These are phyloP conservation scores for Wallemia ichthyophaga DNA, from an alignment of 1,284 basidiomycete species.

Conservation along the genomic window DNA sequence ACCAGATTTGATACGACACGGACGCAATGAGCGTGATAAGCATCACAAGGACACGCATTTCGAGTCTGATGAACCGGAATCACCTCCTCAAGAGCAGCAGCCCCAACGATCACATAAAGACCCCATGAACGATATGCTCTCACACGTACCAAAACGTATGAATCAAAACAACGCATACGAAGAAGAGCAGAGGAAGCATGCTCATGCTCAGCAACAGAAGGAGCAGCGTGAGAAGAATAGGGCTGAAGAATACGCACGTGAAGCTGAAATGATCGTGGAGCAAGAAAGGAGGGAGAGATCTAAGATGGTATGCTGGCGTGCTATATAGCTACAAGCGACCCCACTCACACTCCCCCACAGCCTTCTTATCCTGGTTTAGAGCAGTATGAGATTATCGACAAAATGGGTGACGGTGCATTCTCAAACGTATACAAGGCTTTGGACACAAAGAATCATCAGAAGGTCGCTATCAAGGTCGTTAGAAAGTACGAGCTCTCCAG, in stretches of 20 bases:
- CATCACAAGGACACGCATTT: not conserved
- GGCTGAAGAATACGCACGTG: constrained; percentile 20
- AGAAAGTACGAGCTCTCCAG: constrained; percentile 86
- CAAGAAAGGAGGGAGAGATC: constrained; percentile 42
- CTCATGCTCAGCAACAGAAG: not conserved
- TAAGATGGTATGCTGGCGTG: constrained; percentile 42
- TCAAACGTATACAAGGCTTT: constrained; percentile 91
- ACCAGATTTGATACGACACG: not conserved
- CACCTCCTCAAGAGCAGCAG: not conserved
- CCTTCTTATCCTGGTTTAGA: constrained; percentile 32
- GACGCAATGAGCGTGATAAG: not conserved
- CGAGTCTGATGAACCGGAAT: not conserved
- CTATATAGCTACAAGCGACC: not conserved
- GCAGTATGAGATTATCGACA: constrained; percentile 45
- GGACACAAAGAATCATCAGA: constrained; percentile 40
- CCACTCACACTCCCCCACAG: not conserved
- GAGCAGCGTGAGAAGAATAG: not conserved
- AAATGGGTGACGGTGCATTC: constrained; percentile 97
- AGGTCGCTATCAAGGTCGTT: constrained; percentile 89
- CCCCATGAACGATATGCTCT: not conserved
- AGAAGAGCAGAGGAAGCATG: not conserved
- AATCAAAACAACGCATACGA: not conserved
- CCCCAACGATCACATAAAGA: not conserved
- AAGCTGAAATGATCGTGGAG: constrained; percentile 40
- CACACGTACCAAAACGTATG: not conserved